Evolutionary conservation across 257 asterid species (phyloP), one percentile per base, ranked within the genome.

Genomic region (Nicotiana tomentosiformis): DNA sequence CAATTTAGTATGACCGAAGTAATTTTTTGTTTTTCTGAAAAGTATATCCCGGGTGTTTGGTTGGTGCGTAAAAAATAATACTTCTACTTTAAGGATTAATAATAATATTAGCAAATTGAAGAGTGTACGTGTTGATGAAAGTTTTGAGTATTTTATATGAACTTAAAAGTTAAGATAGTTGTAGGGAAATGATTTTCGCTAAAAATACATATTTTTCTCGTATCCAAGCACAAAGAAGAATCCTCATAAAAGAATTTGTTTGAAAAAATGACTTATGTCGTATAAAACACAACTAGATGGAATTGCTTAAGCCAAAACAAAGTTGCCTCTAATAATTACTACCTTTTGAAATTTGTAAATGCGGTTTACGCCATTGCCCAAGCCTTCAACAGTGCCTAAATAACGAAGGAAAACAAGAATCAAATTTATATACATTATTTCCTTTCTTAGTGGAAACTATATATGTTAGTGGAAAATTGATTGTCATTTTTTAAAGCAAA

Each of bases 281-380:
- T 39, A 10, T 3, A 0, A 68, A 5, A 35, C 6, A 53, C 58
- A 12, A 14, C 17, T 15, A 11, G 5, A 12, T 2, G 4, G 8
- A 2, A 39, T 39, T 39, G 2, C 11, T 43, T 5, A 9, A 49
- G 2, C 18, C 23, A 18, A n/a, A 20, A 5, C 18, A 35, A 60
- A 18, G 30, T 32, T 18, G 55, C 6, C 55, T 16, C 55, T 79
- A 20, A n/a, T 79, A 20, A n/a, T 43, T 43, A 1, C 51, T 43
- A 94, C 98, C 97, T 94, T 89, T 82, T 85, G 86, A 84, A 78
- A 82, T 72, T 87, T 61, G 87, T 82, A 66, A 66, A 67, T 66
- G 79, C 56, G 82, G 77, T 84, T 87, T 18, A 39, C 58, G 2
- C 84, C 88, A 79, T 65, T 65, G 77, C 70, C 46, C 15, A 82